These are phyloP conservation scores for Dionaea muscipula DNA, from an alignment of 179 eudicot species.

Conservation along the genomic window DNA sequence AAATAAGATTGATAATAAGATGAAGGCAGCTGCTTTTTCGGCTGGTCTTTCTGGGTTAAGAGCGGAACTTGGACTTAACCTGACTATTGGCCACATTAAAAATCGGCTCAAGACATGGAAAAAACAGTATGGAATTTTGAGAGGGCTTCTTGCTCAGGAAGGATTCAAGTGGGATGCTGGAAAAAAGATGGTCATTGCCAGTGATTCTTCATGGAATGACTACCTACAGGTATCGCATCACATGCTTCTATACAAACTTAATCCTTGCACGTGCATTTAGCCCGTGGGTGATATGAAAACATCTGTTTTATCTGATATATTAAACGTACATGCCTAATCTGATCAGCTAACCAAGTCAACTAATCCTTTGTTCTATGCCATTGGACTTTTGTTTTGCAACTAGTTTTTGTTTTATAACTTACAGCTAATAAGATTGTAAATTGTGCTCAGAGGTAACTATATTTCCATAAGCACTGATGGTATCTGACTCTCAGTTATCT, in stretches of 20 bases:
- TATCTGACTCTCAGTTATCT: too few relatives aligned
- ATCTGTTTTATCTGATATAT: too few relatives aligned
- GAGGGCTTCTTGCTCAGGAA: conserved; percentile 9
- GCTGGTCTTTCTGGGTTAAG: conserved; percentile 4
- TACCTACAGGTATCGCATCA: conserved; percentile 5
- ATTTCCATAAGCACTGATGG: too few relatives aligned
- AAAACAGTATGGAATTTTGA: conserved; percentile 6
- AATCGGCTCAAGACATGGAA: conserved; percentile 11
- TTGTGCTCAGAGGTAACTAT: too few relatives aligned
- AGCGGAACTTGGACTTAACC: conserved; percentile 6
- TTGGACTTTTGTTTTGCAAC: too few relatives aligned
- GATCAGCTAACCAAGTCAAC: too few relatives aligned
- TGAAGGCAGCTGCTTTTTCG: conserved; percentile 4
- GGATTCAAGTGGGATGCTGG: conserved; percentile 11
- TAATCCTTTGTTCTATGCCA: too few relatives aligned
- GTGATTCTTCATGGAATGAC: conserved; percentile 4
- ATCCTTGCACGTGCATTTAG: neutral
- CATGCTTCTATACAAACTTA: neutral
- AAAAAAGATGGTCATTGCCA: conserved; percentile 7
- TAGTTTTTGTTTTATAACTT: too few relatives aligned
- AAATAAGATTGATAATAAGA: conserved; percentile 5
- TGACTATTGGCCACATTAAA: conserved; percentile 9
- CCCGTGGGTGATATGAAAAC: too few relatives aligned
- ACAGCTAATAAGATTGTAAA: too few relatives aligned
- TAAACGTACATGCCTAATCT: too few relatives aligned